phyloP scores from a whole-genome alignment of 495 filamentous ascomycete species.

The Penicillium goetzii region DNA sequence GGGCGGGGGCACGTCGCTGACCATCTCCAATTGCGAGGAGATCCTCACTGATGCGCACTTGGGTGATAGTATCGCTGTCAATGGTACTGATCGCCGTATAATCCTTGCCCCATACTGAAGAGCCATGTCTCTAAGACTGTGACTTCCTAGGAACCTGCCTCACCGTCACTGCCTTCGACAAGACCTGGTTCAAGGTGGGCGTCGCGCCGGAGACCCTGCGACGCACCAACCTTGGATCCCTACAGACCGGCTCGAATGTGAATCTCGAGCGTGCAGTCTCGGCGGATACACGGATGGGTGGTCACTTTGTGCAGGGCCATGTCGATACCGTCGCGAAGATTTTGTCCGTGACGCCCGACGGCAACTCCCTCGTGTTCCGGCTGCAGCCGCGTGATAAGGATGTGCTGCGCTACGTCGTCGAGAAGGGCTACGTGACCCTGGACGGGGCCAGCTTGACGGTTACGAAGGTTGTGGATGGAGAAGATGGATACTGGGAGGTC shows the following conservation, averaged over 20 bases:
- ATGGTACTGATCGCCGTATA: slow-evolving; percentile 56
- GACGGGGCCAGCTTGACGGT: slow-evolving; percentile 97
- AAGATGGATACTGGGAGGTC: slow-evolving; percentile 89
- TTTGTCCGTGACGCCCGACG: slow-evolving; percentile 69
- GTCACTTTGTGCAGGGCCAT: slow-evolving; percentile 82
- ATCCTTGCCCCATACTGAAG: background rate
- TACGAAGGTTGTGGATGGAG: slow-evolving; percentile 72
- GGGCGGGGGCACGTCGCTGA: slow-evolving; percentile 83
- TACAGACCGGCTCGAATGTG: slow-evolving; percentile 61
- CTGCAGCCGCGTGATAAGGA: slow-evolving; percentile 68
- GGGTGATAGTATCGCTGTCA: slow-evolving; percentile 91
- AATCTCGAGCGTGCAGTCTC: slow-evolving; percentile 94
- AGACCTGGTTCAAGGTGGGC: slow-evolving; percentile 82
- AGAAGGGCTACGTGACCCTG: slow-evolving; percentile 94
- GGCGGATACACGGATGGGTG: slow-evolving; percentile 82
- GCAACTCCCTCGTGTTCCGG: slow-evolving; percentile 85
- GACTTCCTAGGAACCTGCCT: slow-evolving; percentile 68
- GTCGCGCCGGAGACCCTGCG: slow-evolving; percentile 96
- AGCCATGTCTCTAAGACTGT: slow-evolving; percentile 13
- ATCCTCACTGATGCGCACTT: slow-evolving; percentile 83
- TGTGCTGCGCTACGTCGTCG: slow-evolving; percentile 82
- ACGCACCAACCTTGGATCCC: slow-evolving; percentile 85
- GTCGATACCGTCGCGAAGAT: slow-evolving; percentile 87
- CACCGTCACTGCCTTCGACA: slow-evolving; percentile 81
- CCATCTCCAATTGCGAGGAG: slow-evolving; percentile 72